Percentiles rank a stretch among this genome's conserved stretches.
Evolutionary conservation across 345 rosid genomes (phyloP).

Genomic region (Hibiscus trionum): DNA sequence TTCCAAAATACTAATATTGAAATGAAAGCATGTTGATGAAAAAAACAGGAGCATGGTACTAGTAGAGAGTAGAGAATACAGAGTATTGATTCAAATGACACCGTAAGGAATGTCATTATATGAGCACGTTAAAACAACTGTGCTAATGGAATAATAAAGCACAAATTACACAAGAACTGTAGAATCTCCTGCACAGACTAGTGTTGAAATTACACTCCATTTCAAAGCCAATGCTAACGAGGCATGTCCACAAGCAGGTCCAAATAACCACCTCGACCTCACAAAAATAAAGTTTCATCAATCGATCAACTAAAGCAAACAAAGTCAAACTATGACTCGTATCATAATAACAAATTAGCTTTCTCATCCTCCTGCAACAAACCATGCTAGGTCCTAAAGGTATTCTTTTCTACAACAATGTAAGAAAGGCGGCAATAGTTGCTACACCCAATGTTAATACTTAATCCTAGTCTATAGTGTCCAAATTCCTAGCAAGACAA

Average conservation of each 20-base stretch:
- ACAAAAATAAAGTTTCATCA: neutral
- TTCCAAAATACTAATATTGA: neutral
- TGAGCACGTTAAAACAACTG: neutral
- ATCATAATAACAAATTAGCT: neutral
- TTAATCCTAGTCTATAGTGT: neutral
- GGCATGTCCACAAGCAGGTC: neutral
- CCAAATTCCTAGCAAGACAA: neutral
- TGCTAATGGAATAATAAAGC: neutral
- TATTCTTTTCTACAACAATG: neutral
- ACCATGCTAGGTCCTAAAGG: neutral
- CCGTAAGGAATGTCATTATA: neutral
- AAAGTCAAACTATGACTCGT: no score
- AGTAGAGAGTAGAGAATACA: neutral
- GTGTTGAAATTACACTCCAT: neutral
- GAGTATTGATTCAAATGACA: neutral
- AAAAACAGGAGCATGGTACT: neutral
- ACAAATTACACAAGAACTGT: neutral
- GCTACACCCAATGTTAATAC: neutral
- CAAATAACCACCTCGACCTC: neutral
- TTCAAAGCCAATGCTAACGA: neutral
- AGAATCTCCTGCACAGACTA: neutral
- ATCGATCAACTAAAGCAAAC: neutral
- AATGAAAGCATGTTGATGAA: neutral
- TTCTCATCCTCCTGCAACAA: neutral
- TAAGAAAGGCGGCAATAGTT: neutral